Percentiles rank a stretch among this genome's conserved stretches.
Evolutionary conservation across 306 rosid species (phyloP).

Genomic region (Glycine latifolia): DNA sequence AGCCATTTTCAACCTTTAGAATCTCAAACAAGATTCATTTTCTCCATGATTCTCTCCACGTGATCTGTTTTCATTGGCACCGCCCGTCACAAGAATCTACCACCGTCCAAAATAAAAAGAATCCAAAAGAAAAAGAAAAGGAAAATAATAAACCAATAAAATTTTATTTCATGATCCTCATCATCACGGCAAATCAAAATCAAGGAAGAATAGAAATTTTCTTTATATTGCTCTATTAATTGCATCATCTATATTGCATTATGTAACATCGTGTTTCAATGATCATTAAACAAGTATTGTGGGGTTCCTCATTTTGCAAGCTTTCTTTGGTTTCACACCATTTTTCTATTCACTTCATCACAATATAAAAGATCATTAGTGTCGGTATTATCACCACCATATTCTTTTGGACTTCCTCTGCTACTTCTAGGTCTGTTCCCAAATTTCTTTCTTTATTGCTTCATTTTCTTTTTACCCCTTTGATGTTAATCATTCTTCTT

Average conservation of each 20-base stretch:
- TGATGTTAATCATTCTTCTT: not conserved
- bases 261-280: not conserved
- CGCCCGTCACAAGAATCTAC: not conserved
- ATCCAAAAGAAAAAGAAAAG: not conserved
- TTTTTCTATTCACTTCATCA: not conserved
- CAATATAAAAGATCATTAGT: constrained; percentile 4
- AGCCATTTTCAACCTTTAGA: constrained; percentile 19
- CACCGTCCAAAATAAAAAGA: not conserved
- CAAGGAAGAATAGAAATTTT: not conserved
- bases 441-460: not conserved
- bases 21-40: constrained; percentile 49
- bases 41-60: constrained; percentile 42
- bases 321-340: not conserved
- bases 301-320: constrained; percentile 6
- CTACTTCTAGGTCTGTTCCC: constrained; percentile 28
- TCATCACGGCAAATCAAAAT: not conserved
- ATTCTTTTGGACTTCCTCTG: not conserved
- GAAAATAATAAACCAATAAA: not conserved
- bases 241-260: not conserved
- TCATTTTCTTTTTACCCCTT: not conserved
- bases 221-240: not conserved
- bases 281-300: not conserved
- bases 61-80: not conserved
- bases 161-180: not conserved
- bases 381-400: constrained; percentile 11